Percentiles rank a stretch among this genome's conserved stretches.
Evolutionary conservation across 1,139 yeast genomes (phyloP).

Genomic region (Taiozyma sp.): DNA sequence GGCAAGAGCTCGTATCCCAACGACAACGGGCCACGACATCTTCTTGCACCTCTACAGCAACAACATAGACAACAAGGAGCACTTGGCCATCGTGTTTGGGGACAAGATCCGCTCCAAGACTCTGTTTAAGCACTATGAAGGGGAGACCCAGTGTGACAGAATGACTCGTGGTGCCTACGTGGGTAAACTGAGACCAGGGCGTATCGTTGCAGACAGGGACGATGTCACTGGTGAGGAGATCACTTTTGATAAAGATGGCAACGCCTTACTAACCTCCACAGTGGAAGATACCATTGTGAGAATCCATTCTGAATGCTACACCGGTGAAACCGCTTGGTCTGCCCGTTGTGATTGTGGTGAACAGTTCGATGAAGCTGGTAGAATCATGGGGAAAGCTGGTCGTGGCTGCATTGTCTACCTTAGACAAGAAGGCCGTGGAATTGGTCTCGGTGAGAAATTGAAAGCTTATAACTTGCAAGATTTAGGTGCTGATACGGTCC

Average conservation of each 20-base stretch:
- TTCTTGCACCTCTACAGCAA: constrained; percentile 86
- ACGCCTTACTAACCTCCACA: constrained; percentile 38
- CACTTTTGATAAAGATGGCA: constrained; percentile 45
- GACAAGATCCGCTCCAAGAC: constrained; percentile 79
- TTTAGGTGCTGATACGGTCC: constrained; percentile 97
- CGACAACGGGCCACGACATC: constrained; percentile 90
- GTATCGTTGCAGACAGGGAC: constrained; percentile 64
- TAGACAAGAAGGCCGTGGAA: constrained; percentile 98
- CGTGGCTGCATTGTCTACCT: constrained; percentile 93
- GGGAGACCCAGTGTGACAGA: constrained; percentile 85
- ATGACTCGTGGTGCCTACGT: constrained; percentile 97
- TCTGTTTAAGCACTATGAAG: constrained; percentile 52
- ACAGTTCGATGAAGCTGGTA: constrained; percentile 96
- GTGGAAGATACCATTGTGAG: constrained; percentile 52
- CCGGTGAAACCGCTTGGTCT: constrained; percentile 99
- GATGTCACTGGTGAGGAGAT: constrained; percentile 36
- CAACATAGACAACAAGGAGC: constrained; percentile 86
- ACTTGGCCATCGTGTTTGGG: constrained; percentile 94
- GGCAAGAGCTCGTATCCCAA: constrained; percentile 90
- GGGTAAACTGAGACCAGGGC: constrained; percentile 84
- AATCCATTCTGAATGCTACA: constrained; percentile 95
- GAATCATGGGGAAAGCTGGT: constrained; percentile 80
- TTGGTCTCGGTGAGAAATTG: constrained; percentile 92
- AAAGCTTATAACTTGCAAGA: constrained; percentile 97
- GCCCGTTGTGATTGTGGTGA: constrained; percentile 99